A percentile compares a stretch with the other conserved stretches of the same genome.
These are phyloP conservation scores for Euphrasia confusa DNA, from an alignment of 257 asterid species.

Conservation along the genomic window DNA sequence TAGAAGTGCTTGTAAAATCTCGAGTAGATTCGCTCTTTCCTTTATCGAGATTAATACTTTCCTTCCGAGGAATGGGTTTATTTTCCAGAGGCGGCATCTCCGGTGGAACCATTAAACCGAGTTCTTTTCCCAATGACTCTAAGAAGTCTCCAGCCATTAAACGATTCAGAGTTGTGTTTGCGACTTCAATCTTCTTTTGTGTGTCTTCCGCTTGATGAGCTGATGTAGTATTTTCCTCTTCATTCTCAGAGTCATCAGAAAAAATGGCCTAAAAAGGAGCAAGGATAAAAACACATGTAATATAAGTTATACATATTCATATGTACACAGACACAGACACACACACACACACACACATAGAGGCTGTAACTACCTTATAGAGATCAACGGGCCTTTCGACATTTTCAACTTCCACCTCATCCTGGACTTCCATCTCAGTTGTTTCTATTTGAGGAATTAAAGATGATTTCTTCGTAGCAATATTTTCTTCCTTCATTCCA, in stretches of 20 bases:
- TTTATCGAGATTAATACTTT: slow-evolving; percentile 20
- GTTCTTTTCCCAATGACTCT: slow-evolving; percentile 87
- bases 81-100: slow-evolving; percentile 46
- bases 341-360: not conserved
- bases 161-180: slow-evolving; percentile 69
- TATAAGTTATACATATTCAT: not conserved
- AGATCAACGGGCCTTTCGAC: slow-evolving; percentile 93
- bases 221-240: slow-evolving; percentile 39
- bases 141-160: slow-evolving; percentile 95
- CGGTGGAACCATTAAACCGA: slow-evolving; percentile 79
- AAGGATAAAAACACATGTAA: not conserved
- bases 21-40: slow-evolving; percentile 29
- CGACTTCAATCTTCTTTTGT: slow-evolving; percentile 64
- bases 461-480: slow-evolving; percentile 23
- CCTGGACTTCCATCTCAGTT: slow-evolving; percentile 39
- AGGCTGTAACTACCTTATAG: slow-evolving; percentile 57
- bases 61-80: slow-evolving; percentile 28
- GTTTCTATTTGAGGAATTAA: slow-evolving; percentile 33
- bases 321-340: not conserved
- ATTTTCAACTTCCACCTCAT: slow-evolving; percentile 56
- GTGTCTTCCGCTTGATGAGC: slow-evolving; percentile 44
- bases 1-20: slow-evolving; percentile 21
- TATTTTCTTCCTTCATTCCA: slow-evolving; percentile 36
- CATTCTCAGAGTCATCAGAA: slow-evolving; percentile 86
- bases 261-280: slow-evolving; percentile 66